A percentile compares a stretch with the other conserved stretches of the same genome.
phyloP scores from a whole-genome alignment of 805 yeast species.

The Yamadazyma kitorensis region DNA sequence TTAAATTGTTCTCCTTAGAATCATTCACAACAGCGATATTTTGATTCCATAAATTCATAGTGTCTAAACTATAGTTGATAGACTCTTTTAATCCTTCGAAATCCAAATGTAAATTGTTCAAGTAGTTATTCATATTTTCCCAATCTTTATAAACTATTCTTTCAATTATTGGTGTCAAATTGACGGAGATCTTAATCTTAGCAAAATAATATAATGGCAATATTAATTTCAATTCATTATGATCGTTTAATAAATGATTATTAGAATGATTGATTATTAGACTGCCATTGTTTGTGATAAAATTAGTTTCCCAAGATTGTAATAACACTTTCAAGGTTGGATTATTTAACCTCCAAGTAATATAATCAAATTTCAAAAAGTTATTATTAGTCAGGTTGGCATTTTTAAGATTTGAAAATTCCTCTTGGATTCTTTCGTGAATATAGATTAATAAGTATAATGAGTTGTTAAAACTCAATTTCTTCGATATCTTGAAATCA shows the following conservation, averaged over 20 bases:
- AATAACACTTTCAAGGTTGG: slow-evolving; percentile 54
- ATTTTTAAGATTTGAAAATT: slow-evolving; percentile 32
- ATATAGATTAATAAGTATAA: slow-evolving; percentile 59
- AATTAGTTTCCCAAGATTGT: slow-evolving; percentile 66
- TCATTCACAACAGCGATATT: slow-evolving; percentile 64
- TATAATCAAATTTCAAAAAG: slow-evolving; percentile 40
- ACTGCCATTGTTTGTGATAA: slow-evolving; percentile 61
- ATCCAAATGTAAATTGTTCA: slow-evolving; percentile 48
- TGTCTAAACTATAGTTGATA: slow-evolving; percentile 52
- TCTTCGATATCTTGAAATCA: slow-evolving; percentile 8
- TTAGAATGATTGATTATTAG: slow-evolving; percentile 52
- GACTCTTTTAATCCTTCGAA: slow-evolving; percentile 66
- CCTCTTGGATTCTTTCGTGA: slow-evolving; percentile 62
- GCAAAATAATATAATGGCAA: slow-evolving; percentile 67
- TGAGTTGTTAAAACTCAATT: slow-evolving; percentile 17
- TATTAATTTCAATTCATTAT: slow-evolving; percentile 59
- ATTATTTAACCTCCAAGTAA: slow-evolving; percentile 63
- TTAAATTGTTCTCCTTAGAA: slow-evolving; percentile 61
- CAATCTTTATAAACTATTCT: slow-evolving; percentile 66
- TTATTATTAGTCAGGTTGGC: slow-evolving; percentile 14
- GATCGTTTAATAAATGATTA: slow-evolving; percentile 45
- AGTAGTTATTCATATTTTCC: slow-evolving; percentile 57
- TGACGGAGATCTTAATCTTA: slow-evolving; percentile 61
- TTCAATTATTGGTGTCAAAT: slow-evolving; percentile 58
- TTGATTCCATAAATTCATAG: slow-evolving; percentile 69